These are phyloP conservation scores for Bryoglossum gracile DNA, from an alignment of 495 filamentous ascomycete genomes.

Conservation along the genomic window DNA sequence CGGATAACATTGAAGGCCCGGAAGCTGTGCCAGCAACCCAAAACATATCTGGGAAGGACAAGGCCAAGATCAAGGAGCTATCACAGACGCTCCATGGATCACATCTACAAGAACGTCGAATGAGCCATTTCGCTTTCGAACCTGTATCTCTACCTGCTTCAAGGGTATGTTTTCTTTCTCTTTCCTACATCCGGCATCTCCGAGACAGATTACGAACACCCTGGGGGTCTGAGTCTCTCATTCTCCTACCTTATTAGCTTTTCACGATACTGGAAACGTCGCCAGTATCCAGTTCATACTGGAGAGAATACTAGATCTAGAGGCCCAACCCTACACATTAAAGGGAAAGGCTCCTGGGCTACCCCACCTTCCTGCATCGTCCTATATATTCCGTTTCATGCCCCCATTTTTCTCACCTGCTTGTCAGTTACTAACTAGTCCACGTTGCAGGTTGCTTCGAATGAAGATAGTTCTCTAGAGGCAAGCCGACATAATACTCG, in stretches of 20 bases:
- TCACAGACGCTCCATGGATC: constrained; percentile 64
- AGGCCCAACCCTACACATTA: constrained; percentile 18
- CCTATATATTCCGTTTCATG: constrained; percentile 11
- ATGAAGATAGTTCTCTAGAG: constrained; percentile 28
- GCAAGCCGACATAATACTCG: constrained; percentile 24
- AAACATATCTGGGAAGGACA: constrained; percentile 20
- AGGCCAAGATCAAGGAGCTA: constrained; percentile 55
- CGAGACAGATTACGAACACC: neutral
- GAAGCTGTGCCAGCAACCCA: constrained; percentile 13
- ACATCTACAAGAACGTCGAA: constrained; percentile 70
- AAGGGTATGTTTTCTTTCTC: constrained; percentile 51
- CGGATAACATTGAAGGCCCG: constrained; percentile 29
- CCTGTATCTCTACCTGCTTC: constrained; percentile 81
- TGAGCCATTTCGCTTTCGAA: constrained; percentile 80
- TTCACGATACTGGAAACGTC: neutral
- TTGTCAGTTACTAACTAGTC: constrained; percentile 8
- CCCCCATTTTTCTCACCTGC: constrained; percentile 1
- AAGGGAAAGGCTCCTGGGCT: constrained; percentile 6
- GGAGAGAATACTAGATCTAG: neutral
- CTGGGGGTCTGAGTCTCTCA: neutral
- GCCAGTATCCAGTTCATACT: neutral
- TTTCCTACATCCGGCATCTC: neutral
- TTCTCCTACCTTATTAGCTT: constrained; percentile 4
- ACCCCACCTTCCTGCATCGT: constrained; percentile 17
- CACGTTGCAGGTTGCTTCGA: constrained; percentile 26